Evolutionary conservation across 306 rosid genomes (phyloP).

Genomic region (Casuarina cunninghamiana): DNA sequence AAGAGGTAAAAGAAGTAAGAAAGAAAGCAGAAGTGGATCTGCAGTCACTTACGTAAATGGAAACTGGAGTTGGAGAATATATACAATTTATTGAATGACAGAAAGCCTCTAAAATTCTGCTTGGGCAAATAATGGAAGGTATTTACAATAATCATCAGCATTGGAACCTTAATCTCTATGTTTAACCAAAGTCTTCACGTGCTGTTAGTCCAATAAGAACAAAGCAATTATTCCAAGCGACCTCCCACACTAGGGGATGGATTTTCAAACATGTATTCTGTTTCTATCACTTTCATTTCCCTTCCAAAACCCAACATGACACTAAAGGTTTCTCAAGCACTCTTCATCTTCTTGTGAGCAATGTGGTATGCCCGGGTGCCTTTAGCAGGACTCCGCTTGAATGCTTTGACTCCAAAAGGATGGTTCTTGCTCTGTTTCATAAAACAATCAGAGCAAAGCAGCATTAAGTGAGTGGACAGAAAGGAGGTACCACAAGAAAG

Average conservation of each 20-base stretch:
- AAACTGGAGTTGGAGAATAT: neutral
- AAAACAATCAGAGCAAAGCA: neutral
- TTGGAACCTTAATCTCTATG: neutral
- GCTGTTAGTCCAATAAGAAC: neutral
- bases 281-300: neutral
- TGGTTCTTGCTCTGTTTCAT: conserved; percentile 55
- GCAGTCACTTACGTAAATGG: neutral
- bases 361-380: conserved; percentile 20
- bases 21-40: neutral
- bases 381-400: conserved; percentile 55
- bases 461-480: neutral
- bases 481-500: neutral
- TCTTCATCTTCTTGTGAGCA: conserved; percentile 9
- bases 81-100: conserved; percentile 6
- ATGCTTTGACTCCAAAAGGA: conserved; percentile 53
- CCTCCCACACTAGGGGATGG: neutral
- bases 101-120: neutral
- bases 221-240: conserved; percentile 10
- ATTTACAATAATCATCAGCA: conserved; percentile 19
- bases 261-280: neutral
- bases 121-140: neutral
- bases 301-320: neutral
- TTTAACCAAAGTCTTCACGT: neutral
- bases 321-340: conserved; percentile 16
- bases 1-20: no score